Base-by-base conservation (phyloP, 2,329 filamentous ascomycete genomes). In the Sarocladiaceae sp. region DNA sequence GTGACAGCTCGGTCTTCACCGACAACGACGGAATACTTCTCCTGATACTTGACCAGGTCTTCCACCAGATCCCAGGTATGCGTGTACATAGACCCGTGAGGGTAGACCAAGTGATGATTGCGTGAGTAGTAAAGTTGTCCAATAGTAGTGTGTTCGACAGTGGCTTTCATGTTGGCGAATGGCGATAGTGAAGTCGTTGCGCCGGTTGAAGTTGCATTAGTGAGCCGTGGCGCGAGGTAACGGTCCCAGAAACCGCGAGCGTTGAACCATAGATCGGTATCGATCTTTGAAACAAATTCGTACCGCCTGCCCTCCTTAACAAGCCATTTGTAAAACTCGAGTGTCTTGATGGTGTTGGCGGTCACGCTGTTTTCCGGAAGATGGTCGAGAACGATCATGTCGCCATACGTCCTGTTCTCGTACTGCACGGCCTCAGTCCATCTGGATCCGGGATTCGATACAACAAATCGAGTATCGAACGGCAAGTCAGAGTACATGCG, bases 61-160 rank as follows among this genome's bases (percentile, higher is more conserved):
- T 57, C 50, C 5, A 61, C 51, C 53, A 61, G 53, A 39, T 62
- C 60, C 58, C 59, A 61, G 4, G 58, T 60, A 4, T 55, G 45
- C 15, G 60, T 61, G 50, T 62, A 62, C 53, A 63, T 59, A 20
- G 58, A 54, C 5, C 59, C 59, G 23, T 61, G 58, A 1, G 59
- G 58, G 41, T 58, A 61, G 1, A 52, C 52, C 27, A 55, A 51
- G 42, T 57, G 53, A 47, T 52, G 47, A 5, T 39, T 43, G 11
- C 29, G 45, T 13, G 53, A 55, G 18, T 56, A 58, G 46, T 55
- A 62, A 9, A 57, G 50, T 48, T 60, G 53, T 5, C 53, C 59
- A 12, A 62, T 57, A 6, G 59, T 50, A 4, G 59, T 62, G 10
- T 47, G 49, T 2, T 52, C 37, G 6, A 58, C 50, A 0, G 47